Percentiles rank a stretch among this genome's conserved stretches.
phyloP scores from a whole-genome alignment of 148 eudicot genomes.

The Salicornia ramosissima region DNA sequence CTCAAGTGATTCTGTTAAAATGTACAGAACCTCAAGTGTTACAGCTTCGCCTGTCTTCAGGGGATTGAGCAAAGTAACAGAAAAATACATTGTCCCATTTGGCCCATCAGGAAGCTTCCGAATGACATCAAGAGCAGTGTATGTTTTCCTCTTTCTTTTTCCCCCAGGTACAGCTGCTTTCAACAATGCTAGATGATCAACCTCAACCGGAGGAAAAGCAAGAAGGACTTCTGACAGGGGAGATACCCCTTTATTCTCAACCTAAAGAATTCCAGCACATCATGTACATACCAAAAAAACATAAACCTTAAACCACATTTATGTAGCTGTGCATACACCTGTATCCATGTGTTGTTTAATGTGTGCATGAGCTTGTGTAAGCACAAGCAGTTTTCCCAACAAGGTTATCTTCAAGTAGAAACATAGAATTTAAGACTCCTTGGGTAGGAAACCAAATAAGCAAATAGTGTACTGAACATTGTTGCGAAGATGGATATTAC shows the following conservation, averaged over 20 bases:
- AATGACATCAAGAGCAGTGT: conserved; percentile 67
- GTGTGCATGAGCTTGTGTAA: background rate
- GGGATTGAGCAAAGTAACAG: conserved; percentile 50
- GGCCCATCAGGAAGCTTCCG: conserved; percentile 70
- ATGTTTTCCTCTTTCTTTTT: conserved; percentile 72
- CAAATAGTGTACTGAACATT: too few species aligned
- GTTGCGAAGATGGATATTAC: too few species aligned
- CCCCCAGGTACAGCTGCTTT: conserved; percentile 62
- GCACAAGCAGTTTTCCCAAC: background rate
- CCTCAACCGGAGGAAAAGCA: conserved; percentile 72
- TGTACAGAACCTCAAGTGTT: conserved; percentile 69
- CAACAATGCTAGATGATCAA: conserved; percentile 57
- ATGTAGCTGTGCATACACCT: background rate
- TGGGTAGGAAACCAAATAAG: too few species aligned
- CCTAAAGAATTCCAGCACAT: conserved; percentile 40
- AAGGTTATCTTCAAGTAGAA: background rate
- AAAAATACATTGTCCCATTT: conserved; percentile 64
- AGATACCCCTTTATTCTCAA: conserved; percentile 68
- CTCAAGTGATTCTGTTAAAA: conserved; percentile 81
- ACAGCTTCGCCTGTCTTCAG: conserved; percentile 49
- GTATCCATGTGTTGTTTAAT: background rate
- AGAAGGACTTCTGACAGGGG: conserved; percentile 72
- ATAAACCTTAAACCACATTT: background rate
- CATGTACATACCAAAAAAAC: conserved; percentile 1
- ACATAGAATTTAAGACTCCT: background rate